Percentiles rank a stretch among this genome's conserved stretches.
These are phyloP conservation scores for Fimicolochytrium jonesii DNA, from an alignment of 192 early-diverging fungal genomes.

Conservation along the genomic window DNA sequence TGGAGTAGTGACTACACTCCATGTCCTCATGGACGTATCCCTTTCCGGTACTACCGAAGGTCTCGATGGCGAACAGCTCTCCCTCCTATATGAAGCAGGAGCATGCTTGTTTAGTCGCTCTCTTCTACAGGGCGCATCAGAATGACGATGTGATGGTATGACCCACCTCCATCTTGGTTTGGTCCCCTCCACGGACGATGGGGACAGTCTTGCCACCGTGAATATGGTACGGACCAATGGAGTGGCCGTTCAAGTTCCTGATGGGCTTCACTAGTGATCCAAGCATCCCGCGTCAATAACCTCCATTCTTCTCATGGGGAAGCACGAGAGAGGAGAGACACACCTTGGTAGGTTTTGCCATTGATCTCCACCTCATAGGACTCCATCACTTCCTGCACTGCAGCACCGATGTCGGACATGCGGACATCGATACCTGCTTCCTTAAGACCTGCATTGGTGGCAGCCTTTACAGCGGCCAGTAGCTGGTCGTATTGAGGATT, in stretches of 20 bases:
- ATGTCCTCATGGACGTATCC: slow-evolving; percentile 86
- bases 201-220: slow-evolving; percentile 94
- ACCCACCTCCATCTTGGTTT: slow-evolving; percentile 87
- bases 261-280: slow-evolving; percentile 72
- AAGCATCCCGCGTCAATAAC: slow-evolving; percentile 4
- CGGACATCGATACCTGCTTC: slow-evolving; percentile 97
- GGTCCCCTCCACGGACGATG: slow-evolving; percentile 82
- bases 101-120: background rate
- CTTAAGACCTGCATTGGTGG: slow-evolving; percentile 90
- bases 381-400: slow-evolving; percentile 97
- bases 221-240: slow-evolving; percentile 86
- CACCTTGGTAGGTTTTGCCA: slow-evolving; percentile 83
- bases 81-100: slow-evolving; percentile 11
- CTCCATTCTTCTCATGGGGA: too few relatives aligned
- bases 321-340: background rate
- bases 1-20: slow-evolving; percentile 89
- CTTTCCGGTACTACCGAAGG: slow-evolving; percentile 92
- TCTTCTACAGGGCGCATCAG: too few relatives aligned
- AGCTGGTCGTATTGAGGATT: slow-evolving; percentile 85
- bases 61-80: slow-evolving; percentile 88
- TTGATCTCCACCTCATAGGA: slow-evolving; percentile 94
- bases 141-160: too few relatives aligned
- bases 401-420: slow-evolving; percentile 90
- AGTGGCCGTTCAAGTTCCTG: slow-evolving; percentile 94
- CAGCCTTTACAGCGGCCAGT: slow-evolving; percentile 84